These are phyloP conservation scores for Cladosporium colombiae DNA, from an alignment of 2,329 filamentous ascomycete species.

Conservation along the genomic window DNA sequence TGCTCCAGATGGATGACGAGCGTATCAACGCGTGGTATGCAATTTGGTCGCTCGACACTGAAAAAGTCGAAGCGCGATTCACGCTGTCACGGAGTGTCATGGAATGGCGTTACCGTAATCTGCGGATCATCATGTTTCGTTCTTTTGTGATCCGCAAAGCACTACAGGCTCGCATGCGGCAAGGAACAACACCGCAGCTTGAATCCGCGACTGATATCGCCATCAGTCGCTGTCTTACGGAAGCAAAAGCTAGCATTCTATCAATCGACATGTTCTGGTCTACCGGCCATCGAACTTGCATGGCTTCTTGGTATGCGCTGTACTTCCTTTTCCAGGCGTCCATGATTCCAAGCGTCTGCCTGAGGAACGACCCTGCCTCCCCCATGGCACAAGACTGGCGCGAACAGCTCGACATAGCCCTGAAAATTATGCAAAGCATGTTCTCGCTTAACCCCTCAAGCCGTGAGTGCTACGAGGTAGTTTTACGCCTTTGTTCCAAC, in stretches of 20 bases:
- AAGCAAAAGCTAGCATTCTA: conserved; percentile 45
- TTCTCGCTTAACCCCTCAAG: conserved; percentile 44
- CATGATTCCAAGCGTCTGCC: conserved; percentile 51
- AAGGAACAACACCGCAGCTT: not conserved
- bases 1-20: conserved; percentile 45
- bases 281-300: conserved; percentile 40
- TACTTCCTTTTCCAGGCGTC: conserved; percentile 55
- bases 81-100: conserved; percentile 46
- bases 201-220: conserved; percentile 29
- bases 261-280: conserved; percentile 45
- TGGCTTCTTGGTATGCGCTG: conserved; percentile 50
- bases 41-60: conserved; percentile 40
- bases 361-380: conserved; percentile 47
- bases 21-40: conserved; percentile 44
- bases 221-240: conserved; percentile 43
- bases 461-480: conserved; percentile 45
- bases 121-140: conserved; percentile 52
- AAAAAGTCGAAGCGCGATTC: conserved; percentile 40
- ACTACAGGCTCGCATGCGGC: conserved; percentile 29
- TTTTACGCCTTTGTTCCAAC: conserved; percentile 44
- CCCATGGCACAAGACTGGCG: conserved; percentile 44
- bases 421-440: conserved; percentile 43
- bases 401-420: conserved; percentile 42
- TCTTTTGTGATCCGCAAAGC: conserved; percentile 48
- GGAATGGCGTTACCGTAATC: conserved; percentile 48